phyloP scores from a whole-genome alignment of 495 filamentous ascomycete species.

The Monascus purpureus region DNA sequence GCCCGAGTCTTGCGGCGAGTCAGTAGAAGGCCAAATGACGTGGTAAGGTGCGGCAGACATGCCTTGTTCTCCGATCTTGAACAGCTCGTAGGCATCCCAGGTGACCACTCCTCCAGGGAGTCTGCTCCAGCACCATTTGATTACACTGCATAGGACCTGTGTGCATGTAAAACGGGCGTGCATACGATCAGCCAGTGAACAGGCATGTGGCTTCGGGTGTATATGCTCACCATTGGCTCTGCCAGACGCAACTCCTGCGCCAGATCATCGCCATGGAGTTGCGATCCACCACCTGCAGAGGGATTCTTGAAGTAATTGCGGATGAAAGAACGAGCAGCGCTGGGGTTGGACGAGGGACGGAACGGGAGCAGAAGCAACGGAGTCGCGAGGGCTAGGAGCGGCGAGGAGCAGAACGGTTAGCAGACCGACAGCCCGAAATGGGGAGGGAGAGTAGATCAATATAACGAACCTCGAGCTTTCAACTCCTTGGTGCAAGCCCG shows the following conservation, averaged over 20 bases:
- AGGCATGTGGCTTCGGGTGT: too few species aligned
- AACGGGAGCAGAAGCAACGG: constrained; percentile 95
- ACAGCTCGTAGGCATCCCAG: constrained; percentile 94
- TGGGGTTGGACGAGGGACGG: constrained; percentile 81
- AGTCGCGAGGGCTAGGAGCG: constrained; percentile 57
- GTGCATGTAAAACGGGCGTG: too few species aligned
- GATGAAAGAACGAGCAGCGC: constrained; percentile 79
- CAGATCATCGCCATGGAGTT: constrained; percentile 52
- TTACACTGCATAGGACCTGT: constrained; percentile 80
- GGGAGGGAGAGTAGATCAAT: neutral
- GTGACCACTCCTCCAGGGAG: constrained; percentile 83
- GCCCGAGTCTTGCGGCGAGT: constrained; percentile 94
- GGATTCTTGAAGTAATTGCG: constrained; percentile 74
- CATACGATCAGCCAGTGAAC: too few species aligned
- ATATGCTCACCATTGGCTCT: constrained; percentile 73
- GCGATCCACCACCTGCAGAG: constrained; percentile 22
- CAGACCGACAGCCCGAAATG: constrained; percentile 12
- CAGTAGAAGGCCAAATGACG: too few species aligned
- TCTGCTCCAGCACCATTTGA: constrained; percentile 99
- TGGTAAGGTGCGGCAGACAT: constrained; percentile 9
- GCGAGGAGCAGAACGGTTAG: constrained; percentile 21
- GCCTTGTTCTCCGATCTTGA: constrained; percentile 91
- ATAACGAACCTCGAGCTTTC: constrained; percentile 75
- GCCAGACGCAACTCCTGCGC: constrained; percentile 81
- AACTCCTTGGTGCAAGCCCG: constrained; percentile 76